Base-by-base conservation (phyloP, 371 early-diverging fungal species). In the Massospora cicadina region DNA sequence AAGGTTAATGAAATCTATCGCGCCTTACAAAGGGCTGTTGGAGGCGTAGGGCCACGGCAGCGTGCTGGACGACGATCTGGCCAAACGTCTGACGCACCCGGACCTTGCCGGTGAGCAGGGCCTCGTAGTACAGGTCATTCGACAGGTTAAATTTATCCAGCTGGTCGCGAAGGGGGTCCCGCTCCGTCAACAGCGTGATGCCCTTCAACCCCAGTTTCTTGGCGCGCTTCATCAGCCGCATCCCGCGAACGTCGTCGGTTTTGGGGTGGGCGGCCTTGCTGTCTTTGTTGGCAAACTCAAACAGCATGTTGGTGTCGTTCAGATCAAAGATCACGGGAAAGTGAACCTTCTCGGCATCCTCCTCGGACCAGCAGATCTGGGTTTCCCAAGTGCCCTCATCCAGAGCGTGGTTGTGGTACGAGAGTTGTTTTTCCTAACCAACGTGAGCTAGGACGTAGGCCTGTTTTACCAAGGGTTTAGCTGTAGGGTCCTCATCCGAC, bases 41-140 rank as follows among this genome's bases (percentile, higher is more conserved):
- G n/a, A 98, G 70, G 67, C 83, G 87, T 55, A 94, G 71, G 1
- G 99, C 95, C 2, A 99, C 98, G 28, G 91, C 69, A 10, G 97
- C 85, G 71, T 99, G 99, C 67, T 93, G 93, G 1, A 95, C 80
- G 1, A 86, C 86, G 58, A 90, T 79, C 66, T 88, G 87, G 24
- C 98, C 98, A 67, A 92, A 85, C 2, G 92, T 87, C 71, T 93
- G 91, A 21, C 93, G 80, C 54, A 91, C 89, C 58, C 88, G 78
- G 33, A 83, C 87, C 55, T 86, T 83, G 24, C 85, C 84, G 10
- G 81, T 80, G 43, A 84, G 77, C 64, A 78, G 73, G 0, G 85
- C 80, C 29, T 89, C 92, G 73, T 99, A 99, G 66, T 81, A 86
- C 28, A 87, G 84, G 77, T 99, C 99, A 72, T 95, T 91, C 0